Evolutionary conservation across 2,329 filamentous ascomycete species (phyloP).

Genomic region (Bretziella fagacearum): DNA sequence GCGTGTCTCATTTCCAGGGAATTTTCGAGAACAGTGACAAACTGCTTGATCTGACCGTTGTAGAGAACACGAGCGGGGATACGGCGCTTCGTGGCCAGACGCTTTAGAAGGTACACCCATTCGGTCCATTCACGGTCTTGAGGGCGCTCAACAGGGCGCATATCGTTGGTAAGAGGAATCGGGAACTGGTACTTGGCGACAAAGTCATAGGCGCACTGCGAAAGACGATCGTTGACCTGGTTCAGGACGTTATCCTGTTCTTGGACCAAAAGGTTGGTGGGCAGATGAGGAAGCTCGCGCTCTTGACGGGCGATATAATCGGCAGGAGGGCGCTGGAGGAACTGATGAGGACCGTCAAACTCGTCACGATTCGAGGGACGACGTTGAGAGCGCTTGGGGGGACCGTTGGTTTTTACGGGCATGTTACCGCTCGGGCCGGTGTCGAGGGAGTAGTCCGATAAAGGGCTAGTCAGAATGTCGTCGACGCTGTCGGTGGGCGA

Average conservation of each 20-base stretch:
- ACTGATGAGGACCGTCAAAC: slow-evolving; percentile 76
- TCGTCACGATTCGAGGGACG: slow-evolving; percentile 70
- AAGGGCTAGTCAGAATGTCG: slow-evolving; percentile 38
- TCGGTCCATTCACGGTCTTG: slow-evolving; percentile 79
- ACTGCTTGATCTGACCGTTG: slow-evolving; percentile 81
- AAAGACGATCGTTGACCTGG: slow-evolving; percentile 69
- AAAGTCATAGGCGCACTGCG: slow-evolving; percentile 77
- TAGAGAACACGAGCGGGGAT: slow-evolving; percentile 73
- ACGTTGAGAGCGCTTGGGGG: slow-evolving; percentile 39
- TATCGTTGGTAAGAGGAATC: slow-evolving; percentile 67
- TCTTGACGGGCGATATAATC: slow-evolving; percentile 61
- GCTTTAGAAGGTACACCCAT: slow-evolving; percentile 77
- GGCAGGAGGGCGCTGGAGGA: slow-evolving; percentile 54
- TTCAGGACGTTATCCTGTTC: slow-evolving; percentile 71
- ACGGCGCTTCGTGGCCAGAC: slow-evolving; percentile 68
- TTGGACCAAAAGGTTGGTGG: slow-evolving; percentile 64
- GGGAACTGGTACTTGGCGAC: slow-evolving; percentile 84
- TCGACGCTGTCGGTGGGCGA: slow-evolving; percentile 42
- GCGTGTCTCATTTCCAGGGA: slow-evolving; percentile 77
- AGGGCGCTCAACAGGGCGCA: slow-evolving; percentile 56
- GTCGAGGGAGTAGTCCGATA: slow-evolving; percentile 45
- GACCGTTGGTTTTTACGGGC: slow-evolving; percentile 17
- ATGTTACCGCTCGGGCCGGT: slow-evolving; percentile 27
- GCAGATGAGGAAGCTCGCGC: slow-evolving; percentile 63
- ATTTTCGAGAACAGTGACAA: slow-evolving; percentile 77